Evolutionary conservation across 2,329 filamentous ascomycete species (phyloP).

Genomic region (Thelonectria rubi): DNA sequence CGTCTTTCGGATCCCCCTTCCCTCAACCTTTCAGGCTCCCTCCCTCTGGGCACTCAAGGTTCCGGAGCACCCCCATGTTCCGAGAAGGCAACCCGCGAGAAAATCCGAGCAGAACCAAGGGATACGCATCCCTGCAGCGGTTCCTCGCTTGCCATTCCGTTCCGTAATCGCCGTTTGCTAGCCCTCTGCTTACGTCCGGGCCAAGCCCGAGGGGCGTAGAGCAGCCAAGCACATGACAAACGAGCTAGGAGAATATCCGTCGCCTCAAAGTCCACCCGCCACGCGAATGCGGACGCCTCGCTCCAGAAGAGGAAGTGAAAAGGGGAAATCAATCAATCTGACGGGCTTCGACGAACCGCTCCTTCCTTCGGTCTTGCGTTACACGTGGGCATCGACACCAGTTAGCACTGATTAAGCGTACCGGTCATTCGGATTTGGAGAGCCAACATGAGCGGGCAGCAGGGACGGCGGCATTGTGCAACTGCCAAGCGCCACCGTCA

Average conservation of each 20-base stretch:
- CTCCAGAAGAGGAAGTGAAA: slow-evolving; percentile 10
- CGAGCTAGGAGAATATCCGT: slow-evolving; percentile 1
- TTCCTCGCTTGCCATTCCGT: not conserved
- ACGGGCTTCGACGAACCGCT: not conserved
- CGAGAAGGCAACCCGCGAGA: not conserved
- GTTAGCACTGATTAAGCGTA: slow-evolving; percentile 7
- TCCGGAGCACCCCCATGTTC: not conserved
- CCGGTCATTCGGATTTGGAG: slow-evolving; percentile 2
- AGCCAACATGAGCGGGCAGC: not conserved
- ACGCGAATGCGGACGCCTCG: not conserved
- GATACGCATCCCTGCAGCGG: not conserved
- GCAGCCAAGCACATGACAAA: not conserved
- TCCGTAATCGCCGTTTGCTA: not conserved
- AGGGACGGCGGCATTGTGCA: not conserved
- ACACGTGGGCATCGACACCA: slow-evolving; percentile 5
- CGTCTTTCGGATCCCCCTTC: not conserved
- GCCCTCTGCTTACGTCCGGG: not conserved
- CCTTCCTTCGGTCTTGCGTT: not conserved
- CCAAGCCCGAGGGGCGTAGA: not conserved
- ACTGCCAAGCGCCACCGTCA: not conserved
- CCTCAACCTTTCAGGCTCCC: not conserved
- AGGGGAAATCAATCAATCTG: slow-evolving; percentile 9
- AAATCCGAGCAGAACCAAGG: not conserved
- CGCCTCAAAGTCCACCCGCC: slow-evolving; percentile 1
- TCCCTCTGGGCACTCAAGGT: not conserved